Conservation (phyloP, 257 asterid species). For the Cruciata laevipes region DNA sequence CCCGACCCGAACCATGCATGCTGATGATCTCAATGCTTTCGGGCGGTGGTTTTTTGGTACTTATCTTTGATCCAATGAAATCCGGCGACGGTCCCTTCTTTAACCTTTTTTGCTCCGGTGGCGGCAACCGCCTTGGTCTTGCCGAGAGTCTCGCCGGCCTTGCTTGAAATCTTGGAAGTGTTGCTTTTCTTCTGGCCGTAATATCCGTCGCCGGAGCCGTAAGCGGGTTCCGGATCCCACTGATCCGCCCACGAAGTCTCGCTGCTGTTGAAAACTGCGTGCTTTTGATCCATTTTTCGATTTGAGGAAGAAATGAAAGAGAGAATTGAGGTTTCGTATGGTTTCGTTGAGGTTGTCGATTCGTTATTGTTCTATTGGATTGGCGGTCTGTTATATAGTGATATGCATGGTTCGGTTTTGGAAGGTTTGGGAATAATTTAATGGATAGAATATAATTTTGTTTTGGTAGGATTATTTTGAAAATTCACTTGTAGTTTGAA, state of each 20-base stretch:
- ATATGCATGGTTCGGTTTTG: neutral
- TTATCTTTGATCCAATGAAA: conserved; percentile 75
- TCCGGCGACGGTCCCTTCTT: conserved; percentile 58
- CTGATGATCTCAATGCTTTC: conserved; percentile 8
- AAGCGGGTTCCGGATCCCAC: conserved; percentile 54
- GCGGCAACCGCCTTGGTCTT: conserved; percentile 67
- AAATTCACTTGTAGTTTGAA: neutral
- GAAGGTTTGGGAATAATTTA: conserved; percentile 2
- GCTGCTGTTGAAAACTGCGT: conserved; percentile 27
- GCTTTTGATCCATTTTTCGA: conserved; percentile 10
- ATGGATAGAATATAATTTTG: neutral
- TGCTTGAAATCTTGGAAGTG: conserved; percentile 28
- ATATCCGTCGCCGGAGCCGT: conserved; percentile 17
- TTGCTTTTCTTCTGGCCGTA: conserved; percentile 17
- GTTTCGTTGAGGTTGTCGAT: neutral
- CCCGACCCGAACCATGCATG: neutral
- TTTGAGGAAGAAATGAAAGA: neutral
- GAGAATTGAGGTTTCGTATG: neutral
- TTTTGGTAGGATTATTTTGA: neutral
- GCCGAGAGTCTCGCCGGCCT: conserved; percentile 45
- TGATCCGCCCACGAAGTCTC: conserved; percentile 94
- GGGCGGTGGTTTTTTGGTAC: conserved; percentile 38
- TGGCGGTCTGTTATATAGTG: conserved; percentile 6
- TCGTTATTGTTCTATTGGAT: neutral
- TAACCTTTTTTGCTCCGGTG: conserved; percentile 64